Evolutionary conservation across 306 rosid genomes (phyloP).

Genomic region (Phaseolus lunatus): DNA sequence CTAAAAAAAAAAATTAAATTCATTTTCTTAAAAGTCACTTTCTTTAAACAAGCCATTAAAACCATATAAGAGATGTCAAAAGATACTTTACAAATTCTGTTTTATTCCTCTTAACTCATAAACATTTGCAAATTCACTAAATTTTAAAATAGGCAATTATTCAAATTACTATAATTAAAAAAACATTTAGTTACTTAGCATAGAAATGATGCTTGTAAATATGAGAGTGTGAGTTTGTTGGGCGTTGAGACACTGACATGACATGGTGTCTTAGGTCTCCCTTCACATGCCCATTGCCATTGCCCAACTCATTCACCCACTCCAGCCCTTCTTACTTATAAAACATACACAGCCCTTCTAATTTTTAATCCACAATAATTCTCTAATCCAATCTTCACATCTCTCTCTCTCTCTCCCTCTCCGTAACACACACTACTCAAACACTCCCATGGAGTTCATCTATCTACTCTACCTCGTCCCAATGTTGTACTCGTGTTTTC

Average conservation of each 20-base stretch:
- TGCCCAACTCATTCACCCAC: neutral
- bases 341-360: neutral
- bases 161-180: neutral
- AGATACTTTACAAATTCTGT: too few species aligned
- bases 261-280: neutral
- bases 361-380: slow-evolving; percentile 25
- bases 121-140: too few species aligned
- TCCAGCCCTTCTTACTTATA: slow-evolving; percentile 50
- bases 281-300: slow-evolving; percentile 47
- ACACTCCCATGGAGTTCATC: slow-evolving; percentile 64
- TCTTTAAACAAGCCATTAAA: too few species aligned
- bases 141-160: too few species aligned
- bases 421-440: neutral
- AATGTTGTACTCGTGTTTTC: slow-evolving; percentile 52
- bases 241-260: slow-evolving; percentile 54
- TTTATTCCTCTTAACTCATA: too few species aligned
- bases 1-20: too few species aligned
- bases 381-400: neutral
- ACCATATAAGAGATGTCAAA: too few species aligned
- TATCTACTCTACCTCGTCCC: slow-evolving; percentile 44
- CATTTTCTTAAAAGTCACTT: too few species aligned
- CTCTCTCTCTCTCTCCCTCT: too few species aligned
- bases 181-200: neutral
- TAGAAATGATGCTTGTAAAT: neutral
- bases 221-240: slow-evolving; percentile 48